Evolutionary conservation across 345 rosid genomes (phyloP), one percentile per base, ranked within the genome.

Genomic region (Gossypium thurberi): DNA sequence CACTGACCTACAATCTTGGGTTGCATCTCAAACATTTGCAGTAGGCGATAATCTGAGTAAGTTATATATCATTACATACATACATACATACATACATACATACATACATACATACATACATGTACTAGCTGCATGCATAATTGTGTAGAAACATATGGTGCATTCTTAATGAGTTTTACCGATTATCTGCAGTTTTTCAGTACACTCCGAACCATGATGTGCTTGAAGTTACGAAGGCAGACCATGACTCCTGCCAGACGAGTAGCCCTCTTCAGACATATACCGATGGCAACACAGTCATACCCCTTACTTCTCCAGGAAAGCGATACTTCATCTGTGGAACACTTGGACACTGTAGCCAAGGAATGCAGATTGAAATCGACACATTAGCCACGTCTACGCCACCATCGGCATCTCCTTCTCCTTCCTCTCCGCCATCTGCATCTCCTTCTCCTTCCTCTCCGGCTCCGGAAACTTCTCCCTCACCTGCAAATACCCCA

Each of bases 301-400:
- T 93, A 65, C 74, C 88, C 42, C 87, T 91, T 12, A 66, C 90
- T 15, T 76, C 97, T 21, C 84, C 95, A 2, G 97, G 91, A 18
- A 87, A 89, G 77, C 84, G 93, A 79, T 91, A 91, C 85, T 93
- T 93, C 85, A 87, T 87, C 69, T 93, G 98, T 69, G 84, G 90
- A 42, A 80, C 76, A 47, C 67, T 81, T 0, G 97, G 98, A 74
- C 98, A 93, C 60, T 93, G 98, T 74, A 25, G 15, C 52, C 76
- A 48, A 69, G 98, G 98, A 42, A 93, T 93, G 98, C 88, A 89
- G 78, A 75, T 93, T 0, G 87, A 88, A 60, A 83, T 89, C 46
- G 81, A 87, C 77, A 82, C 85, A 20, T 71, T 82, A 8, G 85
- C 90, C 20, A 42, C 84, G 13, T 59, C 88, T 63, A 48, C 85